A percentile compares a stretch with the other conserved stretches of the same genome.
Conservation (phyloP, 768 basidiomycete species). For the Phylloporus sp. region DNA sequence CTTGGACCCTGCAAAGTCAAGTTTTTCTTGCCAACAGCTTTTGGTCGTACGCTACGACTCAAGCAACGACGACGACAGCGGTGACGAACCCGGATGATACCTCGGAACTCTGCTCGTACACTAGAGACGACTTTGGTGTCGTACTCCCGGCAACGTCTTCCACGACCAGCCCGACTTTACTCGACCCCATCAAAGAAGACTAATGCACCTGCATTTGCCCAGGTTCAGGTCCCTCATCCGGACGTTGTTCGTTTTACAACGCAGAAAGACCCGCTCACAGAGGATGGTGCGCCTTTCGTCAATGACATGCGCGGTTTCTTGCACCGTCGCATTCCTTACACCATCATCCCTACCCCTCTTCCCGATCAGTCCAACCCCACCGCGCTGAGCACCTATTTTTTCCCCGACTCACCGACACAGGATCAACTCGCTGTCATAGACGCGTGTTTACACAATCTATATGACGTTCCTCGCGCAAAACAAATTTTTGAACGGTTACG, state of each 20-base stretch:
- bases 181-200: constrained; percentile 58
- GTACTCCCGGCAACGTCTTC: constrained; percentile 62
- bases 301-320: constrained; percentile 52
- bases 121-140: constrained; percentile 46
- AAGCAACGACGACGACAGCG: constrained; percentile 9
- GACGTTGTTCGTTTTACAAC: constrained; percentile 38
- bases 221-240: constrained; percentile 33
- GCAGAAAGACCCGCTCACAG: constrained; percentile 20
- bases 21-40: background rate
- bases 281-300: constrained; percentile 11
- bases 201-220: constrained; percentile 47
- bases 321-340: constrained; percentile 43
- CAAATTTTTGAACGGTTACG: constrained; percentile 67
- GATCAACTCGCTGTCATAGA: constrained; percentile 77
- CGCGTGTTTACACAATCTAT: constrained; percentile 72
- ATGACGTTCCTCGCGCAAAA: constrained; percentile 76
- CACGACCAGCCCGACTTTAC: constrained; percentile 66
- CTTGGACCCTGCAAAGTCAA: background rate
- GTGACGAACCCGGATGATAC: constrained; percentile 23
- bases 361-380: constrained; percentile 43
- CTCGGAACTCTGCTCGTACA: constrained; percentile 25
- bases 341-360: constrained; percentile 64
- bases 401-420: constrained; percentile 59
- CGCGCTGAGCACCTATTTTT: constrained; percentile 47
- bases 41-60: constrained; percentile 15